Evolutionary conservation across 2,329 filamentous ascomycete species (phyloP), one percentile per base, ranked within the genome.

Genomic region (Cercospora beticola): DNA sequence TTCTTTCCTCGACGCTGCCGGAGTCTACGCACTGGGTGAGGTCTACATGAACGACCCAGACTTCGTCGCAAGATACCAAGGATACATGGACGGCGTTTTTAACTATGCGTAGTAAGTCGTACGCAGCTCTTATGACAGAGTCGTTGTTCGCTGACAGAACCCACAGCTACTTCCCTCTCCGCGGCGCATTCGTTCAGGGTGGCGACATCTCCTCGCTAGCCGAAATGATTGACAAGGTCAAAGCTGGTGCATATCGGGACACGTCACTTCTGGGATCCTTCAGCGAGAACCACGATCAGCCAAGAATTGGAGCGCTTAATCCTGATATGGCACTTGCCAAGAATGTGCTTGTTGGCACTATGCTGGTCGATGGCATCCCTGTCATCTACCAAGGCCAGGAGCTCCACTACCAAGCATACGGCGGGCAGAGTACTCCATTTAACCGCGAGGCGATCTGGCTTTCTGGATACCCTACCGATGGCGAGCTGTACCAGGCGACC

Each of bases 371-470:
- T 65, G 88, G 88, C 21, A 86, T 90, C 46, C 88, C 88, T 0
- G 87, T 89, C 65, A 82, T 90, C 36, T 91, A 90, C 78, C 85
- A 89, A 72, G 89, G 88, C 30, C 86, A 88, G 69, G 89, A 90
- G 77, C 88, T 90, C 74, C 86, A 85, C 68, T 88, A 84, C 75
- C 76, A 80, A 1, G 74, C 75, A 10, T 30, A 70, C 14, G 79
- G 79, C 40, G 77, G 76, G 33, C 66, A 68, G 16, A 72, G 70
- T 10, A 79, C 79, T 31, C 81, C 81, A 0, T 78, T 75, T 63
- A 82, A 82, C 58, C 77, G 81, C 49, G 81, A 82, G 70, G 81
- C 81, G 1, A 71, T 80, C 21, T 83, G 81, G 81, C 71, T 79
- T 8, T 76, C 76, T 16, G 75, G 74, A 5, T 85, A 84, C 76